Conservation (phyloP, 306 rosid genomes). For the Coriaria nepalensis region DNA sequence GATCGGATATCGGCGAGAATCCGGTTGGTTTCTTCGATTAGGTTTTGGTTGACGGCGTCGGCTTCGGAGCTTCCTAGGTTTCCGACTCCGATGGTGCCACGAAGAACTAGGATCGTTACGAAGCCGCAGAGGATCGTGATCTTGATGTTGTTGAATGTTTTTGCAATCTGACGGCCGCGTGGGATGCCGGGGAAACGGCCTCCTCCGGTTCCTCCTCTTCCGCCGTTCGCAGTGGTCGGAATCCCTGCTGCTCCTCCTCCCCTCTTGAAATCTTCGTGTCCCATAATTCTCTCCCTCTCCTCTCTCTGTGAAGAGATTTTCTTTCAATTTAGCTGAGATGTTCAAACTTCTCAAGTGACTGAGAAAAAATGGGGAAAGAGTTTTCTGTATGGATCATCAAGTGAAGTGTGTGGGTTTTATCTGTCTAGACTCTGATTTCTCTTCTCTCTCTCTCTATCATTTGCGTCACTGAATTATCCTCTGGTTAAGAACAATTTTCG, state of each 20-base stretch:
- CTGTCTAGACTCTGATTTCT: too few relatives aligned
- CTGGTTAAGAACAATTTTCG: too few relatives aligned
- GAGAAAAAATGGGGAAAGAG: too few relatives aligned
- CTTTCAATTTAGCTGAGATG: not conserved
- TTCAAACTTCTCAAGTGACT: not conserved
- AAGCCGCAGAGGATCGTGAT: conserved; percentile 90
- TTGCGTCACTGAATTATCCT: too few relatives aligned
- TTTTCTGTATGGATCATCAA: too few relatives aligned
- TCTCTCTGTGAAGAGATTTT: conserved; percentile 2
- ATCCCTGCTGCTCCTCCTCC: conserved; percentile 18
- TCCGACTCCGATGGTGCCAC: conserved; percentile 88
- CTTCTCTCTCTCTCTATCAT: too few relatives aligned
- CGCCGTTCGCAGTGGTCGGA: conserved; percentile 20
- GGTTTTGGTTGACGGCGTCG: conserved; percentile 52
- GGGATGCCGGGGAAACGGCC: conserved; percentile 19
- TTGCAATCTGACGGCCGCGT: conserved; percentile 87
- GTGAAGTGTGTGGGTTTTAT: too few relatives aligned
- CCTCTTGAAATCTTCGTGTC: conserved; percentile 44
- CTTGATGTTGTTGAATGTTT: conserved; percentile 83
- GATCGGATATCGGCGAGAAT: conserved; percentile 94
- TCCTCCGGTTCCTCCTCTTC: conserved; percentile 12
- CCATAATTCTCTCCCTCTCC: conserved; percentile 24
- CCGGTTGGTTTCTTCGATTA: conserved; percentile 75
- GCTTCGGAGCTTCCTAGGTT: conserved; percentile 50
- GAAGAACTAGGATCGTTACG: conserved; percentile 88